Conservation (phyloP, 306 rosid genomes). For the barrel medic (Medicago truncatula) region DNA sequence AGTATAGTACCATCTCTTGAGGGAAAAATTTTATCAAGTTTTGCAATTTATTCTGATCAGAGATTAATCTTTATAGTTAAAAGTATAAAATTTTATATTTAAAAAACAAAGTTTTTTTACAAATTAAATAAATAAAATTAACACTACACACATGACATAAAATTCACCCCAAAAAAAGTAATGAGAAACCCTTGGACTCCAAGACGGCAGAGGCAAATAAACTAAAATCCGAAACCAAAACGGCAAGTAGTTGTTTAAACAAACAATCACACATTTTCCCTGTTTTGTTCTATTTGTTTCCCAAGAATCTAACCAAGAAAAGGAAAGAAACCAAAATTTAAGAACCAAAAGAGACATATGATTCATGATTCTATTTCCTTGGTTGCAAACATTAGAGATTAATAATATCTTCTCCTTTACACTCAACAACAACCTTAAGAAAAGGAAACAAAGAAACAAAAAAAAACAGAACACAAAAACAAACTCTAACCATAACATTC, state of each 20-base stretch:
- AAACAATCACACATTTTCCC: background rate
- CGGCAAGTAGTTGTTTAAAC: background rate
- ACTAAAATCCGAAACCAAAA: slow-evolving; percentile 9
- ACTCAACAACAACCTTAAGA: slow-evolving; percentile 42
- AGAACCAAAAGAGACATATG: background rate
- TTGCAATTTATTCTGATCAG: no score
- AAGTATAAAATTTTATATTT: no score
- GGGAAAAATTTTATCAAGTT: no score
- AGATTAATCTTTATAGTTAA: no score
- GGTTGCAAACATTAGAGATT: slow-evolving; percentile 44
- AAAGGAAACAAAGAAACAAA: background rate
- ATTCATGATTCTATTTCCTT: slow-evolving; percentile 39
- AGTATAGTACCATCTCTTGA: no score
- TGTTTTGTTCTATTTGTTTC: slow-evolving; percentile 34
- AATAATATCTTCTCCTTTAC: slow-evolving; percentile 45
- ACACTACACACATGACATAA: no score
- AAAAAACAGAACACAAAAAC: background rate
- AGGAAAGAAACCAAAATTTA: background rate
- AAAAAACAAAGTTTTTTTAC: no score
- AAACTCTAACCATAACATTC: slow-evolving; percentile 31
- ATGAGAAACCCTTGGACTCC: background rate
- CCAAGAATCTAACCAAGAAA: background rate
- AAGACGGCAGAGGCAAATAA: background rate
- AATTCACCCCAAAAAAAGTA: no score
- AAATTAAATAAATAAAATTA: no score